Evolutionary conservation across 1,139 yeast species (phyloP), one percentile per base, ranked within the genome.

Genomic region (Pichia sp.): DNA sequence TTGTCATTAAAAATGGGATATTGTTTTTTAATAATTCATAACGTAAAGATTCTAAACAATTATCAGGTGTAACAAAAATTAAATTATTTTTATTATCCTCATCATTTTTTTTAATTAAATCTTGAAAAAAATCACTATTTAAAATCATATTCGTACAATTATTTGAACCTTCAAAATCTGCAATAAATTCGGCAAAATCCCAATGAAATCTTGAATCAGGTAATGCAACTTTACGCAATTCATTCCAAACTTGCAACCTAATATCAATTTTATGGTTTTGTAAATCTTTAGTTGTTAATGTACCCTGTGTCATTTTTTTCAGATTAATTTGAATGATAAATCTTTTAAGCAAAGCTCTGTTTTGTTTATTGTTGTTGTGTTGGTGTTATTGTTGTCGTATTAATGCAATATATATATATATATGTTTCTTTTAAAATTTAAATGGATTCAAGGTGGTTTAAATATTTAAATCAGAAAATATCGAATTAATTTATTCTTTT

Each of bases 141-240:
- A 47, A 30, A 23, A 47, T 41, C 12, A 45, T 36, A 6, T 43
- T 32, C 3, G 59, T 52, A 9, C 60, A 55, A 29, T 44, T 35
- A 7, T 49, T 43, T 11, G 60, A 56, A 32, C 60, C 62, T 39
- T 57, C 50, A 39, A 58, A 59, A 40, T 59, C 62, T 2, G 62
- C 62, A 25, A 59, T 59, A 38, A 58, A 59, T 43, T 59, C 62
- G 9, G 60, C 58, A 50, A 59, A 59, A 39, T 58, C 50, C 42
- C 38, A 59, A 40, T 59, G 59, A 37, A 58, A 59, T 29, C 53
- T 46, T 4, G 62, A 55, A 46, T 59, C 62, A 9, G 62, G 62
- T 35, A 45, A 47, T 4, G 62, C 62, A 16, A 59, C 62, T 45
- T 57, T 57, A n/a, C 52, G 45, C 24, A 59, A 45, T 45, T 56